These are phyloP conservation scores for Trichophyton schoenleinii DNA, from an alignment of 2,329 filamentous ascomycete genomes.

Conservation along the genomic window DNA sequence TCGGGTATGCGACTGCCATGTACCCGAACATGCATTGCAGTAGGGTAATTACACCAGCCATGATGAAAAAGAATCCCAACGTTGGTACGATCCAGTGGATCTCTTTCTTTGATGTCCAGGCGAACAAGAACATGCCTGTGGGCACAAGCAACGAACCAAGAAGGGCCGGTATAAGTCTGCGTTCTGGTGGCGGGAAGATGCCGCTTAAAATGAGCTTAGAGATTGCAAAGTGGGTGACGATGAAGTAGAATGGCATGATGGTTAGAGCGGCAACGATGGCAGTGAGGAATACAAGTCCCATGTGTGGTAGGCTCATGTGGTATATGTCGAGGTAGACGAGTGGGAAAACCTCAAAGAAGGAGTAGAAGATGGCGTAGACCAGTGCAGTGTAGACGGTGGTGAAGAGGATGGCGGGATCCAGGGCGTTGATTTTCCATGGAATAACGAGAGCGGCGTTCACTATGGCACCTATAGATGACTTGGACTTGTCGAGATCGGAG, in stretches of 20 bases:
- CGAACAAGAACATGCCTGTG: constrained; percentile 13
- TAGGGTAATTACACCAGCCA: constrained; percentile 12
- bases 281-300: constrained; percentile 9
- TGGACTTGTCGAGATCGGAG: constrained; percentile 19
- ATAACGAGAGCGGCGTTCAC: neutral
- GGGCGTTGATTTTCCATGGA: neutral
- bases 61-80: constrained; percentile 38
- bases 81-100: constrained; percentile 38
- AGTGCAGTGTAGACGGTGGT: constrained; percentile 11
- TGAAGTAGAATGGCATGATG: constrained; percentile 8
- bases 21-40: constrained; percentile 18
- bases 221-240: neutral
- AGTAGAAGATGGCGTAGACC: constrained; percentile 14
- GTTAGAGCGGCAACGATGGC: constrained; percentile 10
- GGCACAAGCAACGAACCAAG: constrained; percentile 13
- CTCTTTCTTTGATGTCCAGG: constrained; percentile 14
- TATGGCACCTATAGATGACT: constrained; percentile 7
- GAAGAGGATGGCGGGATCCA: constrained; percentile 6
- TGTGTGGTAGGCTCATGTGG: neutral
- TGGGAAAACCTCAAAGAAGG: constrained; percentile 17
- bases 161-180: constrained; percentile 11
- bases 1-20: constrained; percentile 20
- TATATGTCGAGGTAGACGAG: constrained; percentile 8
- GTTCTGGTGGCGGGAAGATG: constrained; percentile 12
- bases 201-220: constrained; percentile 7